These are phyloP conservation scores for Fusarium sp. DNA, from an alignment of 2,329 filamentous ascomycete species.

Conservation along the genomic window DNA sequence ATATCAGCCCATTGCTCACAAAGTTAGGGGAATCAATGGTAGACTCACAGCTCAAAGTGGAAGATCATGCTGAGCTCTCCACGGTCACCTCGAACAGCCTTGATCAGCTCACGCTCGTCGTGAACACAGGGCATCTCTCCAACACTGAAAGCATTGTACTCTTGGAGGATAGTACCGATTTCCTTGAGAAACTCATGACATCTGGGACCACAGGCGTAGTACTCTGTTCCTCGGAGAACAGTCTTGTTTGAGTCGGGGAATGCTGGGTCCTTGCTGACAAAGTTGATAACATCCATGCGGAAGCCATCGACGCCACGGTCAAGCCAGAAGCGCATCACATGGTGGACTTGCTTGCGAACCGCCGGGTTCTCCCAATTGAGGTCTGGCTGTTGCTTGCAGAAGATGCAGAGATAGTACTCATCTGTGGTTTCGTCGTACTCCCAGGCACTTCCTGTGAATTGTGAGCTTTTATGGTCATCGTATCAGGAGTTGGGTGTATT, in stretches of 20 bases:
- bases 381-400: constrained; percentile 77
- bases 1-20: constrained; percentile 1
- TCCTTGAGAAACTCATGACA: constrained; percentile 60
- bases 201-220: constrained; percentile 65
- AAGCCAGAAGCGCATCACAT: constrained; percentile 79
- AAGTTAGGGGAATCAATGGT: background rate
- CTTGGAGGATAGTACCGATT: constrained; percentile 56
- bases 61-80: constrained; percentile 78
- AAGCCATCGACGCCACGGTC: constrained; percentile 74
- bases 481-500: background rate
- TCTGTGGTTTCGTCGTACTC: constrained; percentile 61
- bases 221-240: constrained; percentile 52
- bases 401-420: constrained; percentile 74
- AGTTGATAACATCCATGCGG: constrained; percentile 75
- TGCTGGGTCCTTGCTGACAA: constrained; percentile 69
- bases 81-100: constrained; percentile 64
- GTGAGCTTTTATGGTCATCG: background rate
- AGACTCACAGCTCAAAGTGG: constrained; percentile 71
- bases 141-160: constrained; percentile 63
- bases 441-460: constrained; percentile 56
- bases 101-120: constrained; percentile 57
- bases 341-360: constrained; percentile 73
- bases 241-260: constrained; percentile 61
- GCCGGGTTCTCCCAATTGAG: constrained; percentile 80
- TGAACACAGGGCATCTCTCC: constrained; percentile 62